phyloP scores from a whole-genome alignment of 2,329 filamentous ascomycete genomes.

The Trichophyton simii region DNA sequence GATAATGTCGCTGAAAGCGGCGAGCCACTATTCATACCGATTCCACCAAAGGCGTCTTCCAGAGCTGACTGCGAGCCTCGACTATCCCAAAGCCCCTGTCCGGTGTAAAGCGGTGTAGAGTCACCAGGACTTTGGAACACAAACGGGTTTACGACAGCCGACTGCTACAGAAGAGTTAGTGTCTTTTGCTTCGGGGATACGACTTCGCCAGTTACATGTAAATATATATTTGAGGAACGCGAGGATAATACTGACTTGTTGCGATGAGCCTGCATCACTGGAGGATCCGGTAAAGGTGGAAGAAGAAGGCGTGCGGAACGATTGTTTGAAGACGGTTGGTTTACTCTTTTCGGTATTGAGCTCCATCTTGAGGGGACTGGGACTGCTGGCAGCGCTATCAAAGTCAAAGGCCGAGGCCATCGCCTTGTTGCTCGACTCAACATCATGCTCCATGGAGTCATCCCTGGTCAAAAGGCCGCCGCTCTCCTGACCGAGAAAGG shows the following conservation, averaged over 20 bases:
- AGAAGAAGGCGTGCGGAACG: conserved; percentile 9
- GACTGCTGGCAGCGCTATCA: conserved; percentile 37
- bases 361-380: conserved; percentile 29
- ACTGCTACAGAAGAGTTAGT: conserved; percentile 1
- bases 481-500: conserved; percentile 29
- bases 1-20: conserved; percentile 29
- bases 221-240: background rate
- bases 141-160: conserved; percentile 5
- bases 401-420: conserved; percentile 40
- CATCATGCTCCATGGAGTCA: conserved; percentile 24
- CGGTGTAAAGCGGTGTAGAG: conserved; percentile 1
- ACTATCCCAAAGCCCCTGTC: conserved; percentile 27
- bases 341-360: conserved; percentile 15
- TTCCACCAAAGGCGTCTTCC: conserved; percentile 35
- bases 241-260: background rate
- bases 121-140: conserved; percentile 7
- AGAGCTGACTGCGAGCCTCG: conserved; percentile 33
- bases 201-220: background rate
- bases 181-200: background rate
- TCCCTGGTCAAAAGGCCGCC: conserved; percentile 24
- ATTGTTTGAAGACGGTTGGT: conserved; percentile 2
- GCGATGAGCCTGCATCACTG: conserved; percentile 2
- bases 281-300: background rate
- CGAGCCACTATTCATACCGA: conserved; percentile 34
- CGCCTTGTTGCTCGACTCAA: conserved; percentile 35